A percentile compares a stretch with the other conserved stretches of the same genome.
These are phyloP conservation scores for Pseudozyma sp. DNA, from an alignment of 1,284 basidiomycete genomes.

Conservation along the genomic window DNA sequence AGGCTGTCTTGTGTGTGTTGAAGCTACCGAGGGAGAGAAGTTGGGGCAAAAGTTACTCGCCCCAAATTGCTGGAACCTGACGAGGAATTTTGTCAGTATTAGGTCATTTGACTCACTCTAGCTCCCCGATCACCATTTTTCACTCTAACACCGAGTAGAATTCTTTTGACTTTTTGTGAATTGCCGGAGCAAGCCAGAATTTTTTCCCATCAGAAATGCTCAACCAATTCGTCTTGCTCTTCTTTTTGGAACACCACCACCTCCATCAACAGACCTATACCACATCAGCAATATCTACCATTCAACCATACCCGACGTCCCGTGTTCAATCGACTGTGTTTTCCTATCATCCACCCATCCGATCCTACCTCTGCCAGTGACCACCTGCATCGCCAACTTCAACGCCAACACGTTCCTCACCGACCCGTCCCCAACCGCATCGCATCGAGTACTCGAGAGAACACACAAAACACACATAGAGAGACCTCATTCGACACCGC, in stretches of 20 bases:
- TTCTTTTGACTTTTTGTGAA: no score
- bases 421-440: no score
- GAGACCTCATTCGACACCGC: neutral
- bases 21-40: neutral
- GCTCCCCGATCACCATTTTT: no score
- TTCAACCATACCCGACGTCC: neutral
- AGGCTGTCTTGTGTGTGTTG: neutral
- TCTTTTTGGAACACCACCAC: neutral
- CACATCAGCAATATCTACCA: slow-evolving; percentile 3
- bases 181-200: no score
- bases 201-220: neutral
- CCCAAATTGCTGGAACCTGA: neutral
- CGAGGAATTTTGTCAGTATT: neutral
- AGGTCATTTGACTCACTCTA: no score
- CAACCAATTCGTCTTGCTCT: neutral
- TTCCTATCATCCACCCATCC: no score
- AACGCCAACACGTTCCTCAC: neutral
- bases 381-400: no score
- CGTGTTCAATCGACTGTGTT: no score
- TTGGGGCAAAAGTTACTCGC: neutral
- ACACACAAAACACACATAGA: no score
- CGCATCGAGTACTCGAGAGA: no score
- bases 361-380: no score
- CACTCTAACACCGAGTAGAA: no score
- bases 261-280: neutral